Base-by-base conservation (phyloP, 306 rosid genomes). In the Fagus crenata region DNA sequence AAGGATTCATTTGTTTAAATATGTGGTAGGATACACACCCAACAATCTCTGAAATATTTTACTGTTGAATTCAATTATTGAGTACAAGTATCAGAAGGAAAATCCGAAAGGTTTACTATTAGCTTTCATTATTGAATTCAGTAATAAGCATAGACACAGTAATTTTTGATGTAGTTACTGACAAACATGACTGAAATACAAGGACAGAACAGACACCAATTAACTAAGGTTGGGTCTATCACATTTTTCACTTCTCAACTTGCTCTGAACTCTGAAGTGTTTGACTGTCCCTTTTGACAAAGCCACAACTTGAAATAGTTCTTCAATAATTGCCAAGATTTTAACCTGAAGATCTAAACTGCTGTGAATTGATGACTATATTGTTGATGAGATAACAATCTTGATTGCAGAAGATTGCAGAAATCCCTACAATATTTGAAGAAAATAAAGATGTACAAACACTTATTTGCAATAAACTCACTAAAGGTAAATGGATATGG, bases 51-150 rank as follows among this genome's bases (percentile, higher is more conserved):
- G 73, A 51, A 53, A 22, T 72, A 22, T 64, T 61, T 3, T 31
- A 31, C 55, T 67, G 49, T 70, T 49, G 37, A 35, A 13, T 70
- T 70, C 55, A 70, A 70, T 70, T 46, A 70, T 70, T 70, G 74
- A 31, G 74, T 70, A 2, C n/a, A 14, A 70, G 40, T 46, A 22
- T 15, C 14, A 17, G 32, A 14, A 37, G 14, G 32, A 67, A 39
- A 39, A 49, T 67, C 13, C 49, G 71, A 67, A 67, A 37, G 71
- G 41, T 56, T 79, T 31, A 63, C 77, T 70, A 70, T 74, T 78
- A 4, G 53, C 69, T 33, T 78, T 73, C 59, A 78, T 78, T 74
- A 78, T 78, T 78, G 77, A 53, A 55, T 39, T 80, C 70, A 76
- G 76, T 61, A 41, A 46, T 43, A 39, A 70, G 22, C 43, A 39